phyloP scores from a whole-genome alignment of 148 eudicot genomes.

The Heliosperma pusillum region DNA sequence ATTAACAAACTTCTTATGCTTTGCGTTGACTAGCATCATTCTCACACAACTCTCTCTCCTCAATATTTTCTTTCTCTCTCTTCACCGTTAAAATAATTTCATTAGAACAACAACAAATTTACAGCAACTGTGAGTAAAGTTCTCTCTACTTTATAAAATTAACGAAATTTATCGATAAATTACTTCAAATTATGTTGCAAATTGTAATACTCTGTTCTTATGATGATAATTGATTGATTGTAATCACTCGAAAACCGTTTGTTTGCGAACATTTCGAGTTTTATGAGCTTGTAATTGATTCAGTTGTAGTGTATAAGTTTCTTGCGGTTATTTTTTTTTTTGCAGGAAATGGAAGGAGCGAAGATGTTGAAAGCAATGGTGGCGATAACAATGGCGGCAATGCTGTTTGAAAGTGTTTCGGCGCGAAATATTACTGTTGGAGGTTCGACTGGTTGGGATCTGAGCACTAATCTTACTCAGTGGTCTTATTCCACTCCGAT shows the following conservation, averaged over 20 bases:
- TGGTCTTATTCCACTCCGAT: slow-evolving; percentile 23
- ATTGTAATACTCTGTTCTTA: background rate
- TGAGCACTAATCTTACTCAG: slow-evolving; percentile 15
- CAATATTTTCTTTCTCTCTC: too few relatives aligned
- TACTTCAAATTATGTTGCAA: too few relatives aligned
- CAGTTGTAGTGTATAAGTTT: background rate
- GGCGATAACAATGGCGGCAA: background rate
- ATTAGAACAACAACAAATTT: too few relatives aligned
- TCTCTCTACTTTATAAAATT: too few relatives aligned
- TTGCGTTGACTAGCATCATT: too few relatives aligned
- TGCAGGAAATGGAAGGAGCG: slow-evolving; percentile 2
- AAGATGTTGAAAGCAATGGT: background rate
- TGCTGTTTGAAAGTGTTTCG: slow-evolving; percentile 12
- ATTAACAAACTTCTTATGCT: too few relatives aligned
- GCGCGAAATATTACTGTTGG: slow-evolving; percentile 19
- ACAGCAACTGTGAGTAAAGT: too few relatives aligned
- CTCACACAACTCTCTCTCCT: too few relatives aligned
- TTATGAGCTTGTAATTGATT: background rate
- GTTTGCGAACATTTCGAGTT: background rate
- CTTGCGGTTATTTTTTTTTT: background rate
- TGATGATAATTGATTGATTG: too few relatives aligned
- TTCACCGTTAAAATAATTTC: too few relatives aligned
- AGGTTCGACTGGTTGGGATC: slow-evolving; percentile 22
- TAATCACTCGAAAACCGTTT: too few relatives aligned
- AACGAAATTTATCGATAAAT: too few relatives aligned